These are phyloP conservation scores for Asterophora parasitica DNA, from an alignment of 768 basidiomycete genomes.

Conservation along the genomic window DNA sequence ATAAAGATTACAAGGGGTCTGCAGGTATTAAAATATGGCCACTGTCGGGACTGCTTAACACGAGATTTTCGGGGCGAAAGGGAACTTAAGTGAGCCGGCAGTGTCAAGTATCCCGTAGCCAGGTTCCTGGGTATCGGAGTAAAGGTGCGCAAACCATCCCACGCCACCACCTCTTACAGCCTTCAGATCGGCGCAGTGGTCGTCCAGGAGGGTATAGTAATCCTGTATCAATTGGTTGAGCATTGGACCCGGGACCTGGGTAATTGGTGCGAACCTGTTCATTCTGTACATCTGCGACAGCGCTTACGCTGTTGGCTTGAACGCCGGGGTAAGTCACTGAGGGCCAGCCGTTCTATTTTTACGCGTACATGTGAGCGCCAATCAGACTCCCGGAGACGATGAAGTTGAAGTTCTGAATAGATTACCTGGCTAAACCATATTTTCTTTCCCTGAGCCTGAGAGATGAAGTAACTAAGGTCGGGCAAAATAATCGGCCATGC, in stretches of 20 bases:
- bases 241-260: neutral
- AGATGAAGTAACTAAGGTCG: constrained; percentile 65
- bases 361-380: no score
- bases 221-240: constrained; percentile 32
- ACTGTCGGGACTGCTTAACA: constrained; percentile 34
- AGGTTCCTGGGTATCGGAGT: constrained; percentile 58
- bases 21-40: neutral
- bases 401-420: no score
- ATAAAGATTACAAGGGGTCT: no score
- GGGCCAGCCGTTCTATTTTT: constrained; percentile 72
- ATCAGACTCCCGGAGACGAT: no score
- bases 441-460: constrained; percentile 64
- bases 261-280: constrained; percentile 43
- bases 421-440: constrained; percentile 71
- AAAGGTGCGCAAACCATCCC: constrained; percentile 83
- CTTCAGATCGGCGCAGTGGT: constrained; percentile 62
- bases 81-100: constrained; percentile 51
- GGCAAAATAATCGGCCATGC: constrained; percentile 59
- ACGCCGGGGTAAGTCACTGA: constrained; percentile 57
- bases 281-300: constrained; percentile 57
- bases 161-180: constrained; percentile 53
- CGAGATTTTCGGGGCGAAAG: constrained; percentile 56
- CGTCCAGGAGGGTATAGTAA: constrained; percentile 61
- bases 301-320: constrained; percentile 57
- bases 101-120: constrained; percentile 66